phyloP scores from a whole-genome alignment of 2,329 filamentous ascomycete genomes.

The Aspergillus ochraceus region DNA sequence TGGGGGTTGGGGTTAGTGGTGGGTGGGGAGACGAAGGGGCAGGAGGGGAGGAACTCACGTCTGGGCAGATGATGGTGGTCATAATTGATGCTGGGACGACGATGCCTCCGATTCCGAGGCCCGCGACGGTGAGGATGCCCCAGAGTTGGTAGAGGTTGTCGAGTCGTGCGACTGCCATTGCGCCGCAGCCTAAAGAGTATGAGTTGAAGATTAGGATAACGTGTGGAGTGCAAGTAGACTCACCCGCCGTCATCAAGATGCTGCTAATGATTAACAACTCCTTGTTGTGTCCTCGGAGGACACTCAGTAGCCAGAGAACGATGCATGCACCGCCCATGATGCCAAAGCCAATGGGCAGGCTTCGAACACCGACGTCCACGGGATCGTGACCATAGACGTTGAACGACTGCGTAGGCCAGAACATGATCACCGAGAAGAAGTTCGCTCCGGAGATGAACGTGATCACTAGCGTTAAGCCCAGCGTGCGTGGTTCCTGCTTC shows the following conservation, averaged over 20 bases:
- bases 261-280: slow-evolving; percentile 61
- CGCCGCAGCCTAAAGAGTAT: slow-evolving; percentile 48
- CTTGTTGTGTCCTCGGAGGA: slow-evolving; percentile 60
- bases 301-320: slow-evolving; percentile 58
- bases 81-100: slow-evolving; percentile 68
- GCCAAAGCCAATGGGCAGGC: slow-evolving; percentile 63
- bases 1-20: slow-evolving; percentile 10
- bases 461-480: slow-evolving; percentile 56
- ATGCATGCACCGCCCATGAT: slow-evolving; percentile 63
- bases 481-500: slow-evolving; percentile 51
- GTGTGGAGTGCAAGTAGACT: slow-evolving; percentile 6
- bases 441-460: slow-evolving; percentile 62
- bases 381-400: slow-evolving; percentile 68
- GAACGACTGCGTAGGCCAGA: slow-evolving; percentile 66
- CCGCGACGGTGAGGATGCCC: slow-evolving; percentile 60
- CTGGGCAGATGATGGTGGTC: slow-evolving; percentile 67
- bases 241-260: slow-evolving; percentile 64
- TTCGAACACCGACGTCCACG: slow-evolving; percentile 63
- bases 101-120: slow-evolving; percentile 66
- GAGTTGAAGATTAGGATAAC: neutral
- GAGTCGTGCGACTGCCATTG: slow-evolving; percentile 50
- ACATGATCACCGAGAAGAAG: slow-evolving; percentile 56
- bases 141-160: slow-evolving; percentile 58
- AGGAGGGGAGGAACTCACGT: slow-evolving; percentile 40
- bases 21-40: neutral